These are phyloP conservation scores for Verbena officinalis DNA, from an alignment of 257 asterid genomes.

Conservation along the genomic window DNA sequence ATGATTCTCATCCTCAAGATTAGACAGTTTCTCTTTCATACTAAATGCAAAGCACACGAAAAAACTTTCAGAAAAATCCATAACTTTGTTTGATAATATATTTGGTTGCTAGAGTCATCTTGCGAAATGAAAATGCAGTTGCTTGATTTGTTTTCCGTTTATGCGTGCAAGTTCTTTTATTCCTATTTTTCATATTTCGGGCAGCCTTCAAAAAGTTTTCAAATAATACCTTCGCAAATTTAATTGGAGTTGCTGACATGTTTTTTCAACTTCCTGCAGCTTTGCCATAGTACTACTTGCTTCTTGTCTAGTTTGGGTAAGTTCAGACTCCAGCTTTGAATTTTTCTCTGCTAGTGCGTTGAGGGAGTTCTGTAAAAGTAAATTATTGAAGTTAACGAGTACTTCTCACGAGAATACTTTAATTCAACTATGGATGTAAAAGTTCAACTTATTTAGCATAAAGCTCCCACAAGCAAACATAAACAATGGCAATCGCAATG, in stretches of 20 bases:
- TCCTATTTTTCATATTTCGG: not conserved
- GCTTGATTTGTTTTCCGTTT: constrained; percentile 16
- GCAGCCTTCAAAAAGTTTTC: constrained; percentile 9
- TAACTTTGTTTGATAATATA: constrained; percentile 7
- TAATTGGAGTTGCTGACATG: constrained; percentile 66
- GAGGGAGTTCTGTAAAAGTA: constrained; percentile 62
- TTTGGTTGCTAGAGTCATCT: not conserved
- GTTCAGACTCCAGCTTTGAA: constrained; percentile 67
- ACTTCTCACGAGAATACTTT: not conserved
- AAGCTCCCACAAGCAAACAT: constrained; percentile 1
- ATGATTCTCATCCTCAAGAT: constrained; percentile 74
- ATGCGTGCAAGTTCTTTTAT: not conserved
- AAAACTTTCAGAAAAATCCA: constrained; percentile 19
- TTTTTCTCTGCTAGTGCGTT: constrained; percentile 65
- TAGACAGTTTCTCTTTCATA: constrained; percentile 80
- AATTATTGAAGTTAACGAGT: constrained; percentile 7
- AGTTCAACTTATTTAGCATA: not conserved
- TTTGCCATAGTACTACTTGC: constrained; percentile 55
- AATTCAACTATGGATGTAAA: constrained; percentile 9
- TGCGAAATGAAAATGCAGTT: constrained; percentile 23
- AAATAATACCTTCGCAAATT: constrained; percentile 66
- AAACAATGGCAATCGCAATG: constrained; percentile 2
- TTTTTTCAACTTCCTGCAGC: constrained; percentile 76
- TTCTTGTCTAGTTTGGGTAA: constrained; percentile 69
- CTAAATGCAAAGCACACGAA: constrained; percentile 46